Percentiles rank a stretch among this genome's conserved stretches.
Evolutionary conservation across 2,329 filamentous ascomycete species (phyloP).

Genomic region (Triangularia verruculosa): DNA sequence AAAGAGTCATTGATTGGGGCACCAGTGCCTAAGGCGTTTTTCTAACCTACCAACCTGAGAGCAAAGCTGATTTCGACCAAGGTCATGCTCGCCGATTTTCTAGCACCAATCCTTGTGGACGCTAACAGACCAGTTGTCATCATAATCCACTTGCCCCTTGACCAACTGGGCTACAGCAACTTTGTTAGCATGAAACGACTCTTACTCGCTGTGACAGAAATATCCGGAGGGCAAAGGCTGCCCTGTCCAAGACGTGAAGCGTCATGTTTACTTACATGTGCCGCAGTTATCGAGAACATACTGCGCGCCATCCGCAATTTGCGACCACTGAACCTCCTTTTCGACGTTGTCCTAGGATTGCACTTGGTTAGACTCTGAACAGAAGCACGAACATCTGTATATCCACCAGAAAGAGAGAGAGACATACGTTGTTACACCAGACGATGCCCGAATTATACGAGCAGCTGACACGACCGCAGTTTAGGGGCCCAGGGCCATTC

Average conservation of each 20-base stretch:
- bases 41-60: too few species aligned
- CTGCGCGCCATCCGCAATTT: not conserved
- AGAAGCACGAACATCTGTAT: too few species aligned
- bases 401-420: not conserved
- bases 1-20: too few species aligned
- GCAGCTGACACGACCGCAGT: constrained; percentile 27
- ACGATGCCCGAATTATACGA: constrained; percentile 21
- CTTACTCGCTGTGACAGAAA: not conserved
- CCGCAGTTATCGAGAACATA: not conserved
- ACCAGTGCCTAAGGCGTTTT: too few species aligned
- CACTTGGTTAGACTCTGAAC: not conserved
- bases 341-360: not conserved
- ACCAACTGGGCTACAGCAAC: not conserved
- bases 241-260: too few species aligned
- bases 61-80: not conserved
- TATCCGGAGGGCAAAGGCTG: too few species aligned
- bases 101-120: not conserved
- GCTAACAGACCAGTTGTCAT: not conserved
- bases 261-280: not conserved
- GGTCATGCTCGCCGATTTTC: not conserved
- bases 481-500: constrained; percentile 18
- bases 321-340: not conserved
- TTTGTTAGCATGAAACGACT: not conserved
- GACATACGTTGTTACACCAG: constrained; percentile 28
- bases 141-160: not conserved